phyloP scores from a whole-genome alignment of 768 basidiomycete species.

The Hortiboletus flavorubellus region DNA sequence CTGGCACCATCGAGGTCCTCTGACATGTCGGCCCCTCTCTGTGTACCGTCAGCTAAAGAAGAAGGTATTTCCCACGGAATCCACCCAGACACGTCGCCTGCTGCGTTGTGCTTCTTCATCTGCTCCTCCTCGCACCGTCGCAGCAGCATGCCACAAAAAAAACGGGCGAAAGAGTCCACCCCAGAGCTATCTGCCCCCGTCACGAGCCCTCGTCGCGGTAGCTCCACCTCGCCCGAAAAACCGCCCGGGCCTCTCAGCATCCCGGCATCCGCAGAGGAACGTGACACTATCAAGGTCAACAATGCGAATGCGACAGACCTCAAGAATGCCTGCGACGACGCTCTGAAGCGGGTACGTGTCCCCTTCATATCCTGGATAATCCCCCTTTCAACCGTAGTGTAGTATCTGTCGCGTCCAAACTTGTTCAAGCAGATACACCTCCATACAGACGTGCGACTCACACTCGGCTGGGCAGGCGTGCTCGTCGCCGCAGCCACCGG shows the following conservation, averaged over 20 bases:
- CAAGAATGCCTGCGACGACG: slow-evolving; percentile 81
- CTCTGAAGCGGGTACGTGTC: slow-evolving; percentile 73
- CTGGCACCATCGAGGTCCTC: slow-evolving; percentile 6
- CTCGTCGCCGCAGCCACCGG: slow-evolving; percentile 79
- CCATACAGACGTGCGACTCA: slow-evolving; percentile 87
- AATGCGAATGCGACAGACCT: slow-evolving; percentile 54
- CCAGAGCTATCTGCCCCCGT: slow-evolving; percentile 11
- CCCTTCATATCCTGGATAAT: not conserved
- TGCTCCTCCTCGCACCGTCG: not conserved
- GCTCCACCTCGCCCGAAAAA: slow-evolving; percentile 31
- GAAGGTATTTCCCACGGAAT: slow-evolving; percentile 19
- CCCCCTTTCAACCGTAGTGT: slow-evolving; percentile 4
- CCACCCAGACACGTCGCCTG: slow-evolving; percentile 21
- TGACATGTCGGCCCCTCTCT: no score
- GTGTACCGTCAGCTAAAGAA: not conserved
- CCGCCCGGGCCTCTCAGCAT: slow-evolving; percentile 56
- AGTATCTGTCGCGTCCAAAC: slow-evolving; percentile 79
- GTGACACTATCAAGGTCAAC: slow-evolving; percentile 61
- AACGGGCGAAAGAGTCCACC: slow-evolving; percentile 9
- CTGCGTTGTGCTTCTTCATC: not conserved
- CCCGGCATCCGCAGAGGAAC: slow-evolving; percentile 39
- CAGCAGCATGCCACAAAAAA: slow-evolving; percentile 20
- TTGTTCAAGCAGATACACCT: slow-evolving; percentile 83
- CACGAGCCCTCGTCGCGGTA: slow-evolving; percentile 25
- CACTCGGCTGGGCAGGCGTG: slow-evolving; percentile 82